These are phyloP conservation scores for Botrytis elliptica DNA, from an alignment of 2,329 filamentous ascomycete species.

Conservation along the genomic window DNA sequence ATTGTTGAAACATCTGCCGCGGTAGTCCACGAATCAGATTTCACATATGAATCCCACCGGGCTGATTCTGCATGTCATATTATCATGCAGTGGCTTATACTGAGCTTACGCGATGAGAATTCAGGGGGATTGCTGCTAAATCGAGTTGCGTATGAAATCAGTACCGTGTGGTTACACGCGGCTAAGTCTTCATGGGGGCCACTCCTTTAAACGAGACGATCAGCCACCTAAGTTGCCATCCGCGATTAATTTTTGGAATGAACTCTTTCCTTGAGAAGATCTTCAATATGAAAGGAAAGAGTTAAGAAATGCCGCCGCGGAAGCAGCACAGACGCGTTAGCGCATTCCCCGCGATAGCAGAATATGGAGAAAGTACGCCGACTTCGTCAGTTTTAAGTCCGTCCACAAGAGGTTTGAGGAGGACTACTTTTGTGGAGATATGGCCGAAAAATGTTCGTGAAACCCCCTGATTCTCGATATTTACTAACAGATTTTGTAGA, in stretches of 20 bases:
- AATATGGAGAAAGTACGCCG: constrained; percentile 3
- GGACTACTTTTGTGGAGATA: constrained; percentile 10
- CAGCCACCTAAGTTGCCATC: not conserved
- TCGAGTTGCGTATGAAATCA: not conserved
- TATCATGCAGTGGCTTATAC: not conserved
- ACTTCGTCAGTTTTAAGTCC: not conserved
- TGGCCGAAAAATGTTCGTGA: constrained; percentile 5
- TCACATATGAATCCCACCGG: not conserved
- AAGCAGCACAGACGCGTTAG: constrained; percentile 14
- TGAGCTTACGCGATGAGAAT: not conserved
- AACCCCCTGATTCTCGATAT: not conserved
- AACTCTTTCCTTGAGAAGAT: not conserved
- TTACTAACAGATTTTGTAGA: not conserved
- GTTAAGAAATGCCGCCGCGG: not conserved
- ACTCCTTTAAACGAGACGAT: not conserved
- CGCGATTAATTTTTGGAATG: not conserved
- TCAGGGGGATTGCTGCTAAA: constrained; percentile 16
- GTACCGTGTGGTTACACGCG: constrained; percentile 3
- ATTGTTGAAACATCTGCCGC: not conserved
- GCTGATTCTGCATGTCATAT: constrained; percentile 6
- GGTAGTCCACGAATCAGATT: not conserved
- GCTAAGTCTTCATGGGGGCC: constrained; percentile 9
- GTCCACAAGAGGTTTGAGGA: not conserved
- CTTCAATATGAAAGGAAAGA: not conserved
- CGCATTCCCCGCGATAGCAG: constrained; percentile 11